Percentiles rank a stretch among this genome's conserved stretches.
These are phyloP conservation scores for Talaromyces pinophilus DNA, from an alignment of 2,329 filamentous ascomycete genomes.

Conservation along the genomic window DNA sequence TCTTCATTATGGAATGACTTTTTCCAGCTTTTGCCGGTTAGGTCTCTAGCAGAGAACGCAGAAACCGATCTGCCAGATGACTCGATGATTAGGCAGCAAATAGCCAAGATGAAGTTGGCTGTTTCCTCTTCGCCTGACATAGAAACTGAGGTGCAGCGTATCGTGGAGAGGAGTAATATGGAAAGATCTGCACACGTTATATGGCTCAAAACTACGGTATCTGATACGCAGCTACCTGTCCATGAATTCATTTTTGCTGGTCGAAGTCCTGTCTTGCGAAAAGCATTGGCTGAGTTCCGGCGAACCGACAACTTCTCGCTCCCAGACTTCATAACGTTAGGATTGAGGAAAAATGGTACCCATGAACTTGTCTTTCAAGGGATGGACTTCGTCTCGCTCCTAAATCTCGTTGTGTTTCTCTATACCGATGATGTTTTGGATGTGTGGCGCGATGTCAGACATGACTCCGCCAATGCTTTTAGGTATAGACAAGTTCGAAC, in stretches of 20 bases:
- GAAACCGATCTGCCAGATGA: constrained; percentile 30
- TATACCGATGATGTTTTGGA: constrained; percentile 81
- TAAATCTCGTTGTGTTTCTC: constrained; percentile 76
- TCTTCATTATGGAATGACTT: constrained; percentile 74
- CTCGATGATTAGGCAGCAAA: constrained; percentile 18
- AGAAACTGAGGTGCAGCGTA: constrained; percentile 42
- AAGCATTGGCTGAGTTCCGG: constrained; percentile 61
- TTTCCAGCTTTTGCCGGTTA: constrained; percentile 67
- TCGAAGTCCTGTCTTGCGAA: constrained; percentile 69
- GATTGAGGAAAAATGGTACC: constrained; percentile 53
- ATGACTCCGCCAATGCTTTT: constrained; percentile 64
- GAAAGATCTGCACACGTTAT: constrained; percentile 34
- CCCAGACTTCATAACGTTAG: constrained; percentile 62
- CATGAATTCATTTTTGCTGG: constrained; percentile 79
- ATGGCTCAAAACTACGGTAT: constrained; percentile 58
- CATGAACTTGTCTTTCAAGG: constrained; percentile 66
- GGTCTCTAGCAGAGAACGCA: constrained; percentile 56
- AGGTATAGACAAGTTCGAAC: constrained; percentile 77
- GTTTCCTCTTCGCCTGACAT: constrained; percentile 49
- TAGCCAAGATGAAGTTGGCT: constrained; percentile 41
- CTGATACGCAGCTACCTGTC: constrained; percentile 72
- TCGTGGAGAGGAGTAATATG: constrained; percentile 31
- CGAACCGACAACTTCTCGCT: constrained; percentile 57
- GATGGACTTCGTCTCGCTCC: constrained; percentile 73
- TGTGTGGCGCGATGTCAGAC: constrained; percentile 78